phyloP scores from a whole-genome alignment of 2,329 filamentous ascomycete species.

The Fusarium aywerte region DNA sequence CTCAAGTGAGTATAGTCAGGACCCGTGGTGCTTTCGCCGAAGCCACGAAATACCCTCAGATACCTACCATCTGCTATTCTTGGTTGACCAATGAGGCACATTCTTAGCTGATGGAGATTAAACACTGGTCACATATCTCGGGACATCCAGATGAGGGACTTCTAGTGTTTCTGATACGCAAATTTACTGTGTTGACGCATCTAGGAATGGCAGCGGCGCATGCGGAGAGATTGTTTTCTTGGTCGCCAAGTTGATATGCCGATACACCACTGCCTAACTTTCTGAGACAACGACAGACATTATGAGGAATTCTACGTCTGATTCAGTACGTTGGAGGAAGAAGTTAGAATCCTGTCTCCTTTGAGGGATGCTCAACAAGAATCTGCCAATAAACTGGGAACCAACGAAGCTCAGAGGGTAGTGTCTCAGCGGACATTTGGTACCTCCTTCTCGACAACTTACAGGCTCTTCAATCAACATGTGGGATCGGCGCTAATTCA shows the following conservation, averaged over 20 bases:
- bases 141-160: neutral
- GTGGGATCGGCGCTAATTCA: neutral
- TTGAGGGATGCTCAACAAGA: constrained; percentile 24
- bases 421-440: constrained; percentile 28
- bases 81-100: constrained; percentile 29
- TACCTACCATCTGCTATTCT: constrained; percentile 6
- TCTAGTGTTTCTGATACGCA: constrained; percentile 7
- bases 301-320: neutral
- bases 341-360: neutral
- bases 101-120: constrained; percentile 1
- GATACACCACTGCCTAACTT: neutral
- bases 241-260: neutral
- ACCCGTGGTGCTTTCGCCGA: constrained; percentile 1
- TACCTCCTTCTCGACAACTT: neutral
- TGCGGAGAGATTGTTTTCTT: constrained; percentile 25
- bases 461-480: neutral
- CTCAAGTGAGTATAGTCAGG: constrained; percentile 26
- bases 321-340: neutral
- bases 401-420: neutral
- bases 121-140: constrained; percentile 15
- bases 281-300: neutral
- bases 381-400: neutral
- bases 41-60: constrained; percentile 18
- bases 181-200: constrained; percentile 18
- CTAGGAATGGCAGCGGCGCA: constrained; percentile 24